A percentile compares a stretch with the other conserved stretches of the same genome.
These are phyloP conservation scores for Aspergillus novoparasiticus DNA, from an alignment of 2,329 filamentous ascomycete genomes.

Conservation along the genomic window DNA sequence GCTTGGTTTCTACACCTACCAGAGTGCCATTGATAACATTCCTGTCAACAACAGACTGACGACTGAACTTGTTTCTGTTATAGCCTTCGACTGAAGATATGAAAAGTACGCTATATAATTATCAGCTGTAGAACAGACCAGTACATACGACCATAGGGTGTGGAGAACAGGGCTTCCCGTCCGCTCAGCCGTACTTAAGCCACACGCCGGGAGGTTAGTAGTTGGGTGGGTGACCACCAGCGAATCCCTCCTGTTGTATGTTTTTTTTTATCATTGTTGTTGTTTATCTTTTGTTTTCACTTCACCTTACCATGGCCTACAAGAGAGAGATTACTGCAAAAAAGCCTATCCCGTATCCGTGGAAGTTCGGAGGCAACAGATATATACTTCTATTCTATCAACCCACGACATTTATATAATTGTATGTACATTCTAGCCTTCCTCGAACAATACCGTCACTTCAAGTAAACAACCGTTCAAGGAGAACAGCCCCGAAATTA, in stretches of 20 bases:
- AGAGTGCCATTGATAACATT: not conserved
- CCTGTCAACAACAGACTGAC: not conserved
- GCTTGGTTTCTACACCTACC: not conserved
- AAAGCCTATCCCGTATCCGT: not conserved
- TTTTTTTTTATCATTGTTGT: not conserved
- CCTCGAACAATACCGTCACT: not conserved
- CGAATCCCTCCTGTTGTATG: not conserved
- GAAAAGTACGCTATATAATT: too few species aligned
- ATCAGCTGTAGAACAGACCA: fast-evolving
- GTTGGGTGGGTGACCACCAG: too few species aligned
- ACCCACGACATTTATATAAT: not conserved
- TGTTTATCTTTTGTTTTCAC: not conserved
- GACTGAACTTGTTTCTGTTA: too few species aligned
- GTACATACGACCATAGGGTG: too few species aligned
- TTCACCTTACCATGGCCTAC: not conserved
- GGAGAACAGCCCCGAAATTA: conserved; percentile 65
- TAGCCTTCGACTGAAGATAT: too few species aligned
- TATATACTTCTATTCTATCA: not conserved
- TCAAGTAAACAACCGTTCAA: conserved; percentile 63
- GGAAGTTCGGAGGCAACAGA: too few species aligned
- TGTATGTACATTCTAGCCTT: not conserved
- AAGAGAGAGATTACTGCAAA: not conserved
- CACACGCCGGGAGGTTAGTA: too few species aligned
- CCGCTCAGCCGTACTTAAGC: too few species aligned
- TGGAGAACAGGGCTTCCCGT: too few species aligned